Conservation (phyloP, 2,329 filamentous ascomycete species). For the Curvularia hawaiiensis region DNA sequence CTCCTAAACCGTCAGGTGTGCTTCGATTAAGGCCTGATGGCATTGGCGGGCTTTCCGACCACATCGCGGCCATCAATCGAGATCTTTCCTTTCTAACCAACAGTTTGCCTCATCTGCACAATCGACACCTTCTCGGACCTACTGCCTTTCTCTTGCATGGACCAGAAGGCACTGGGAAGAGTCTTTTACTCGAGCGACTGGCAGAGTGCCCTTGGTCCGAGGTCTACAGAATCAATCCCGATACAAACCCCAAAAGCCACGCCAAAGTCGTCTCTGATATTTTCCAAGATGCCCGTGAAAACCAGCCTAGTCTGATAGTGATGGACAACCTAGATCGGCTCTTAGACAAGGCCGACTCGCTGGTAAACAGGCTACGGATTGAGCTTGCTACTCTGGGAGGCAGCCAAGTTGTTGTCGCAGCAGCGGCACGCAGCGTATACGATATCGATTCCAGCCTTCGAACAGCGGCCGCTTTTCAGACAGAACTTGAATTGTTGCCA, state of each 20-base stretch:
- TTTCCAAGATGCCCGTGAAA: constrained; percentile 71
- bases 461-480: constrained; percentile 66
- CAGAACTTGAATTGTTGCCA: constrained; percentile 75
- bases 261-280: constrained; percentile 65
- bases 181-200: constrained; percentile 71
- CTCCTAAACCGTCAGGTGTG: constrained; percentile 15
- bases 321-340: constrained; percentile 79
- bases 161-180: constrained; percentile 84
- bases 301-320: constrained; percentile 76
- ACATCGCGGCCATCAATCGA: constrained; percentile 69
- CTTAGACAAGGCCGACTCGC: constrained; percentile 38
- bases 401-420: constrained; percentile 72
- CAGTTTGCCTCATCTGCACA: constrained; percentile 17
- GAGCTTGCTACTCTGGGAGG: constrained; percentile 58
- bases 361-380: constrained; percentile 29
- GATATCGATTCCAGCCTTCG: constrained; percentile 74
- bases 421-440: constrained; percentile 73
- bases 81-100: constrained; percentile 57
- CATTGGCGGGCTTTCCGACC: constrained; percentile 71
- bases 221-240: constrained; percentile 65
- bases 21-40: constrained; percentile 50
- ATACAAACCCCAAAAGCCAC: constrained; percentile 50
- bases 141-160: constrained; percentile 77
- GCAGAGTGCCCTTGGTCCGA: constrained; percentile 70
- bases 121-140: constrained; percentile 40